Percentiles rank a stretch among this genome's conserved stretches.
Conservation (phyloP, 257 asterid species). For the Rauvolfia tetraphylla region DNA sequence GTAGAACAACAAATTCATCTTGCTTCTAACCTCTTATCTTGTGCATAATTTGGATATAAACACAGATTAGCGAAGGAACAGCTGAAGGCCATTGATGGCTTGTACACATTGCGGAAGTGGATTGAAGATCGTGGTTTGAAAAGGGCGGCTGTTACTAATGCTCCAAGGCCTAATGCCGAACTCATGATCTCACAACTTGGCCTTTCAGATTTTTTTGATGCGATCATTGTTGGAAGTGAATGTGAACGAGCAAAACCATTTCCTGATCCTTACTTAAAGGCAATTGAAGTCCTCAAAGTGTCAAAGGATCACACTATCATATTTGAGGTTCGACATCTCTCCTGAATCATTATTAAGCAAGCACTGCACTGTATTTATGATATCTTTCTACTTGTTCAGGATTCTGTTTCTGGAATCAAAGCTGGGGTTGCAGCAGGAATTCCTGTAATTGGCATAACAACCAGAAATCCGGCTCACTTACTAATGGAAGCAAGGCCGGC, state of each 20-base stretch:
- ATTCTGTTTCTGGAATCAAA: slow-evolving; percentile 84
- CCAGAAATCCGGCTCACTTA: slow-evolving; percentile 65
- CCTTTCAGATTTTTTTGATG: slow-evolving; percentile 70
- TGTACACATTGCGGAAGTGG: slow-evolving; percentile 70
- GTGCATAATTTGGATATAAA: slow-evolving; percentile 10
- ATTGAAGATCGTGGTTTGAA: slow-evolving; percentile 79
- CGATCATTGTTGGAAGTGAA: slow-evolving; percentile 71
- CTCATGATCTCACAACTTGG: slow-evolving; percentile 79
- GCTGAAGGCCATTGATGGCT: slow-evolving; percentile 61
- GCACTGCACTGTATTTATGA: background rate
- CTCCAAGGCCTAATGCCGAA: slow-evolving; percentile 86
- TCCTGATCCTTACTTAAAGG: slow-evolving; percentile 92
- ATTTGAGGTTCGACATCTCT: slow-evolving; percentile 62
- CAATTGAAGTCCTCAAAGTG: slow-evolving; percentile 73
- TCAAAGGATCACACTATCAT: slow-evolving; percentile 78
- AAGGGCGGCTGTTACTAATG: slow-evolving; percentile 94
- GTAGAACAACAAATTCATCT: background rate
- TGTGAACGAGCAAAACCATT: slow-evolving; percentile 81
- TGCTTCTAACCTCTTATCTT: background rate
- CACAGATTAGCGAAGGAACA: slow-evolving; percentile 74
- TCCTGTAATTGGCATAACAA: slow-evolving; percentile 80
- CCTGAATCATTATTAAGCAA: background rate
- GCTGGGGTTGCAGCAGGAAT: slow-evolving; percentile 95
- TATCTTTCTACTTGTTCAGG: slow-evolving; percentile 39
- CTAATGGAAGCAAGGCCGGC: slow-evolving; percentile 74